Evolutionary conservation across 805 yeast species (phyloP).

Genomic region (Pichia exigua): DNA sequence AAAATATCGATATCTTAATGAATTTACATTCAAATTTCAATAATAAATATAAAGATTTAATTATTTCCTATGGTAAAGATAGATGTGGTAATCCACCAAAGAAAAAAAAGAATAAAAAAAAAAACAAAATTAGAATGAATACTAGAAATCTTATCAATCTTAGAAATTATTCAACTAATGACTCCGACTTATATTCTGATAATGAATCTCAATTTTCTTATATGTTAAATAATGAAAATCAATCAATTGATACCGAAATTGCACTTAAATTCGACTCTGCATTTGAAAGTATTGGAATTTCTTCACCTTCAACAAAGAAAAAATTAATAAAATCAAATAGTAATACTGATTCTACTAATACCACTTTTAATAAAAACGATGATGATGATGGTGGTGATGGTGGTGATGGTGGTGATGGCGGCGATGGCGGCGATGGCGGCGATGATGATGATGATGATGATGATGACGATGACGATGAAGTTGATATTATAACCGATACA

Average conservation of each 20-base stretch:
- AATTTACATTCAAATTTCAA: slow-evolving; percentile 33
- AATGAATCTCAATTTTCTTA: not conserved
- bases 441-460: not conserved
- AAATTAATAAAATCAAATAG: not conserved
- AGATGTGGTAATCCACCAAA: slow-evolving; percentile 69
- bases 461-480: not conserved
- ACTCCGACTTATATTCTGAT: not conserved
- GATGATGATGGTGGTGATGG: not conserved
- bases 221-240: not conserved
- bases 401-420: not conserved
- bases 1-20: slow-evolving; percentile 15
- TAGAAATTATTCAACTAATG: not conserved
- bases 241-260: slow-evolving; percentile 8
- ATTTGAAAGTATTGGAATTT: slow-evolving; percentile 12
- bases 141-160: too few relatives aligned
- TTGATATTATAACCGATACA: not conserved
- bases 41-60: slow-evolving; percentile 43
- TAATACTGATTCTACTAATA: not conserved
- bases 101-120: slow-evolving; percentile 35
- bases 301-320: slow-evolving; percentile 9
- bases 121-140: slow-evolving; percentile 26
- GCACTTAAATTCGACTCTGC: slow-evolving; percentile 9
- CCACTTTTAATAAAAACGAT: not conserved
- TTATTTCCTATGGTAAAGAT: slow-evolving; percentile 61
- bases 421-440: not conserved